Base-by-base conservation (phyloP, 1,284 basidiomycete species). In the Heterobasidion annosum region DNA sequence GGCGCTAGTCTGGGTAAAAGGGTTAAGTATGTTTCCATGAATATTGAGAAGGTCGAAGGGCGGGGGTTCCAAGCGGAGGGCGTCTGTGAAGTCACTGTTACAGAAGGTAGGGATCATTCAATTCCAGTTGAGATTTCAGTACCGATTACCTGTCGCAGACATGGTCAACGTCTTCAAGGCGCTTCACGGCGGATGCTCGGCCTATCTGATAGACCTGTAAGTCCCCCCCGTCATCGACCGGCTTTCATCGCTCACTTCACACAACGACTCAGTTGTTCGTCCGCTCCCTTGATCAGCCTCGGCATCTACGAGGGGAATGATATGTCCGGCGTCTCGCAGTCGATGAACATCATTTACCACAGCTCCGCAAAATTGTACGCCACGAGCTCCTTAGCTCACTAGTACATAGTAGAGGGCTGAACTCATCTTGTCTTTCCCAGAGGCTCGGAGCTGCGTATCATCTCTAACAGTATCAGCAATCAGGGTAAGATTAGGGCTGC, bases 261-360 rank as follows among this genome's bases (percentile, higher is more conserved):
- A 10, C n/a, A 40, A 40, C 37, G 10, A 40, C 37, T 12, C 49
- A 79, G 76, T 12, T 77, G 77, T 58, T 71, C 76, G 1, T 69
- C 73, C 15, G 71, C 75, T 25, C 3, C 67, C 75, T 1, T 68
- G 77, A 9, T 65, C 75, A 13, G 66, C 67, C 5, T 68, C 78
- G 8, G 74, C 73, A 0, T 61, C 65, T 15, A 66, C 65, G 15
- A 59, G 6, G 37, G 34, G 6, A 25, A 18, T 13, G 50, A 51
- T 40, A 25, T 34, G 34, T 25, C 70, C n/a, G 76, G 76, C 0
- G 67, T 79, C 9, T 78, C 77, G 1, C 75, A 77, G 58, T 70
- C 75, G 1, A 75, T 79, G 72, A 72, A 73, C 55, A 61, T 78
- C 18, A 70, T 73, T 40, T 79, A 73, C 70, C 76, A 78, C 57